A percentile compares a stretch with the other conserved stretches of the same genome.
Conservation (phyloP, 495 filamentous ascomycete species). For the Lepraria neglecta region DNA sequence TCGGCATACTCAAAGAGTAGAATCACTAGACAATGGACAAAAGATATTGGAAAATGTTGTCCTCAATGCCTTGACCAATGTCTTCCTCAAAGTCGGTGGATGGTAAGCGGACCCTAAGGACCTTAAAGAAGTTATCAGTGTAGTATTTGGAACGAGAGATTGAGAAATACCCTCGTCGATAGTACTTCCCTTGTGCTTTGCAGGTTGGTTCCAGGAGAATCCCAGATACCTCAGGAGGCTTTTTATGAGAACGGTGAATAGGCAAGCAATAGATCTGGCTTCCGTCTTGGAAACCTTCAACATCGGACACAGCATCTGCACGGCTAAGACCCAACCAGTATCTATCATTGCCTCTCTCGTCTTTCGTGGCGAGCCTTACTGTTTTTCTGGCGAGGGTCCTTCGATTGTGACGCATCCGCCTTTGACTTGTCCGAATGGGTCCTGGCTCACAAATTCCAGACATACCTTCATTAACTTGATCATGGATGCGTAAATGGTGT, state of each 20-base stretch:
- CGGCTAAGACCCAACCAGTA: background rate
- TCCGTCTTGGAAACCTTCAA: background rate
- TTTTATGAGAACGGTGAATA: background rate
- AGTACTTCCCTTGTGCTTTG: background rate
- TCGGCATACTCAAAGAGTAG: too few relatives aligned
- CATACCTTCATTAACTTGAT: background rate
- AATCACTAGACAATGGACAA: constrained; percentile 1
- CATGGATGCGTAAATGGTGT: background rate
- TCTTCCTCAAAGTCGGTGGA: background rate
- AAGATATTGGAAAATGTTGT: background rate
- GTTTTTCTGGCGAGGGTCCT: background rate
- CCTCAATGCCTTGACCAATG: background rate
- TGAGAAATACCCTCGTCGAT: background rate
- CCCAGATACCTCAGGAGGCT: background rate
- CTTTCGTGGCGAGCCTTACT: background rate
- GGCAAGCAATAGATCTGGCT: background rate
- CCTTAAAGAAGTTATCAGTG: background rate
- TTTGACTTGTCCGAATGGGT: background rate
- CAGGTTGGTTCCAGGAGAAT: background rate
- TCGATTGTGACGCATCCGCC: background rate
- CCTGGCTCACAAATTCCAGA: background rate
- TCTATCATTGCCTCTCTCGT: background rate
- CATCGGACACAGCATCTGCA: background rate
- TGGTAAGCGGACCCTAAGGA: background rate
- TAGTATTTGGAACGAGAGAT: background rate